Base-by-base conservation (phyloP, 225 moss, liverwort and hornwort species). In the Climacium dendroides region DNA sequence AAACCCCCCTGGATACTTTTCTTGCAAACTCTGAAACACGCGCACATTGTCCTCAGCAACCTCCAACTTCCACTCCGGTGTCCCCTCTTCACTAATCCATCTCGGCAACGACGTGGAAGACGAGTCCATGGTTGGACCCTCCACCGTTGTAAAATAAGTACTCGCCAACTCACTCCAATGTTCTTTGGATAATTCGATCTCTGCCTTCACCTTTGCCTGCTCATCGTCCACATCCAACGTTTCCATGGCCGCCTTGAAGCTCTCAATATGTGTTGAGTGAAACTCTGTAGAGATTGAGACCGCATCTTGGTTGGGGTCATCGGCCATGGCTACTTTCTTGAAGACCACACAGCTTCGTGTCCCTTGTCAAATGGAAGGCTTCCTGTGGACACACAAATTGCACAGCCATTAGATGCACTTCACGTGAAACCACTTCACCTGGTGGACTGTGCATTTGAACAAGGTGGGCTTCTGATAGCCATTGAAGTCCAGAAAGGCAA, bases 71-170 rank as follows among this genome's bases (percentile, higher is more conserved):
- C 11, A 12, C 37, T 82, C 17, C 2, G 1, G 25, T 18, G 23
- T 35, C 18, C 25, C 50, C 8, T 34, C 50, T n/a, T 81, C 65
- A 18, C 25, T 7, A 2, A 50, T 2, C 52, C 37, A 24, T 28
- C 53, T 5, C 0, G 1, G 1, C 5, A 5, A 1, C 3, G 3
- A 53, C 28, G 53, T 13, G 2, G 52, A 52, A 37, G 26, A 5
- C 7, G 12, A 64, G 34, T 17, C 64, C 64, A 47, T 4, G 1
- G 8, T 0, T n/a, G 11, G 8, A 52, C 12, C n/a, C 12, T 65
- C n/a, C 11, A 2, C 10, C 52, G 5, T 5, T 5, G 26, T 52
- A 6, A 11, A 11, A 8, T 37, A 82, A 5, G 65, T 0, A 15
- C n/a, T 82, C 1, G 35, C 7, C n/a, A 34, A 10, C 26, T 81